Evolutionary conservation across 2,329 filamentous ascomycete species (phyloP), one percentile per base, ranked within the genome.

Genomic region (Monosporascus sp.): DNA sequence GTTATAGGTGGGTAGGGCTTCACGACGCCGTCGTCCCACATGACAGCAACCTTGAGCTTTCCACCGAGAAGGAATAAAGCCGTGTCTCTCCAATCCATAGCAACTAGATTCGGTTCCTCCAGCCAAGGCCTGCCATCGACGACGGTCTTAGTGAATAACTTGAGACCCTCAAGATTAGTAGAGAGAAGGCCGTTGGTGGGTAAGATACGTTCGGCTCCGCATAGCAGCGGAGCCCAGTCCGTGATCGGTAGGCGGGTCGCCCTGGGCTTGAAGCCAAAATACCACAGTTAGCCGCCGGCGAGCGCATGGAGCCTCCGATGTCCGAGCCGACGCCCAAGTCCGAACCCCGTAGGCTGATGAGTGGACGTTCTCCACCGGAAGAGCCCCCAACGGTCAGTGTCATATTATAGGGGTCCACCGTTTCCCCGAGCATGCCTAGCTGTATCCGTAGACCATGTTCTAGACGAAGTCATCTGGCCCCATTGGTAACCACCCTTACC

Each of bases 1-100:
- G 70, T 69, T 38, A 86, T 74, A 0, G 83, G 83, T 0, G 83
- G 83, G 54, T 85, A 82, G 1, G 81, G 81, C 58, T 73, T 76
- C 0, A 86, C 80, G 11, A 86, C 73, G 0, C 77, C 80, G 54
- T 87, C 83, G 65, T 81, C 74, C 73, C 78, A 78, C 46, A 85
- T 68, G 1, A 85, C 74, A 0, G 77, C 86, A n/a, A 89, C 72
- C 60, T 79, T 84, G 6, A 87, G 67, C 56, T 78, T 82, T 53
- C 68, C 68, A n/a, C 52, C 53, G 14, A 49, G 45, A 11, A 55
- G 55, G 15, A 38, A 49, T 3, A 65, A 46, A 11, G 38, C 44
- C 7, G 37, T 31, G 22, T 60, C 58, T 18, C 52, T 57, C 65
- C 61, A 66, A 24, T 57, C 58, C 37, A 67, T 49, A 18, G 57